Conservation (phyloP, 2,329 filamentous ascomycete genomes). For the Bipolaris oryzae region DNA sequence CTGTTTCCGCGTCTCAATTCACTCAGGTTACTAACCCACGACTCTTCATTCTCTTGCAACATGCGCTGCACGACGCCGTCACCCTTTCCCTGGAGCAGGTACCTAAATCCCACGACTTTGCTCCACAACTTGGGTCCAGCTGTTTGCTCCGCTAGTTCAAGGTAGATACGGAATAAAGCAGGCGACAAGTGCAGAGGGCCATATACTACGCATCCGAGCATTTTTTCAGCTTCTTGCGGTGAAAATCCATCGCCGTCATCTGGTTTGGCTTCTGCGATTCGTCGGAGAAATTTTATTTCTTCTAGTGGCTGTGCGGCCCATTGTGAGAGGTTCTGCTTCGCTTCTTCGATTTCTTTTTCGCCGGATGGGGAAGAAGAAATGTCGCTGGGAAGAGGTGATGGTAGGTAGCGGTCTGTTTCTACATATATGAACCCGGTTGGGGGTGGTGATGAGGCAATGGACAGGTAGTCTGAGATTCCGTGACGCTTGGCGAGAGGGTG, state of each 20-base stretch:
- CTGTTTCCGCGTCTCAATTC: conserved; percentile 58
- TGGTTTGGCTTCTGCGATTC: conserved; percentile 67
- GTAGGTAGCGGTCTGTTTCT: conserved; percentile 72
- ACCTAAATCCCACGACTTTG: conserved; percentile 79
- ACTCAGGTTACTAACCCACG: conserved; percentile 2
- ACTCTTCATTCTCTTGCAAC: conserved; percentile 54
- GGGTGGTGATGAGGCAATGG: conserved; percentile 14
- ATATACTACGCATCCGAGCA: conserved; percentile 79
- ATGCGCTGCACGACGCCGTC: conserved; percentile 50
- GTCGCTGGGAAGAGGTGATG: conserved; percentile 11
- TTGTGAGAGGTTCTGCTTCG: conserved; percentile 38
- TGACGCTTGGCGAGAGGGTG: conserved; percentile 66
- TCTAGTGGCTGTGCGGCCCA: conserved; percentile 73
- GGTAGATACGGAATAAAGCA: conserved; percentile 66
- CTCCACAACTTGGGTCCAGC: conserved; percentile 68
- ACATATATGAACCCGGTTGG: conserved; percentile 75
- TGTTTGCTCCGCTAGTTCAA: conserved; percentile 63
- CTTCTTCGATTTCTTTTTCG: neutral
- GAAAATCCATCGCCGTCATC: conserved; percentile 65
- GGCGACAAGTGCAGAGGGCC: conserved; percentile 76
- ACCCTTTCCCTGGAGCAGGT: conserved; percentile 70
- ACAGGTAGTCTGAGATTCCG: conserved; percentile 67
- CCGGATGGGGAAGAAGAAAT: neutral
- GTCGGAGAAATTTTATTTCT: conserved; percentile 72
- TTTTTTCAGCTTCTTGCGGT: conserved; percentile 55